Base-by-base conservation (phyloP, 306 rosid species). In the Erythrophleum fordii region DNA sequence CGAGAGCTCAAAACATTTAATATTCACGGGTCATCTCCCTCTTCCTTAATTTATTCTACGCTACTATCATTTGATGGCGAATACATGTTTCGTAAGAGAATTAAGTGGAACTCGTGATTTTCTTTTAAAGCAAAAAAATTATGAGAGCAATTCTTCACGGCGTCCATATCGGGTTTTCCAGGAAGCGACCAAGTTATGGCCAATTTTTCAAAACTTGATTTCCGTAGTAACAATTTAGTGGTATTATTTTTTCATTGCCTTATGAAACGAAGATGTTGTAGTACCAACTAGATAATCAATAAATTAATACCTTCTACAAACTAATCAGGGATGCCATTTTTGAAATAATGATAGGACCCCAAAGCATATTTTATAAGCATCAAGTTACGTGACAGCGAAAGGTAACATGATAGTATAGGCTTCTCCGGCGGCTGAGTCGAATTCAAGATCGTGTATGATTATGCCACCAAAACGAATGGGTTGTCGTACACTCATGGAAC, bases 331-430 rank as follows among this genome's bases (percentile, higher is more conserved):
- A 31, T 1, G 34, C 34, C 4, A 31, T 37, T 37, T 3, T 37
- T 37, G 41, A 3, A 37, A 37, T 37, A 37, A 37, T 37, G 41
- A 37, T 5, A 3, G 4, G 41, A 37, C 41, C 0, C 41, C 0
- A 0, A 37, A 1, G 41, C 41, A 37, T 6, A 5, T 6, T 31
- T 3, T 4, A 37, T 37, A 6, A 3, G 41, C 6, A 6, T 37
- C 41, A 31, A 31, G 34, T 3, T 71, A 81, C 69, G 62, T 51
- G 75, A n/a, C 73, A 51, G 65, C 35, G 75, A 69, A 80, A 35
- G 73, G 61, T 31, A 39, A 48, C 26, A 34, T 23, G 52, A 46
- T 5, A 42, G 5, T 22, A 5, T 62, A 72, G 23, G 26, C 56
- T 31, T 5, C 31, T 56, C 14, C 28, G 8, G 29, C 52, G 34